These are phyloP conservation scores for Amphicarpaea edgeworthii DNA, from an alignment of 306 rosid genomes.

Conservation along the genomic window DNA sequence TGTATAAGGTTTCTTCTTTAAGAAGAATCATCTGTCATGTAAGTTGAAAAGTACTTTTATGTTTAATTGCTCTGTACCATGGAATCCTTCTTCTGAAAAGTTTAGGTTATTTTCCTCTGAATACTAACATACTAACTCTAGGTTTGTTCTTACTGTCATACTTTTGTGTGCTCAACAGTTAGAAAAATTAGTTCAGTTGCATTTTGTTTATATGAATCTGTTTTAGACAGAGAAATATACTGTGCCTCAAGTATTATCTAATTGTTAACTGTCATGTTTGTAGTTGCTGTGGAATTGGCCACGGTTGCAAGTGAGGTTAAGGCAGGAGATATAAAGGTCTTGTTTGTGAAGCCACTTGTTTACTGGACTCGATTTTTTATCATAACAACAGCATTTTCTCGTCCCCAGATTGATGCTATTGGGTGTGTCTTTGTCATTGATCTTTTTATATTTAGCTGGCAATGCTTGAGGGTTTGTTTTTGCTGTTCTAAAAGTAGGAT, in stretches of 20 bases:
- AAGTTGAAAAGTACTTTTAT: too few relatives aligned
- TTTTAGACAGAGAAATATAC: neutral
- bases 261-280: conserved; percentile 45
- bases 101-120: conserved; percentile 19
- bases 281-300: conserved; percentile 94
- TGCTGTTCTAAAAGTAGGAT: conserved; percentile 33
- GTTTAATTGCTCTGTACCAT: conserved; percentile 18
- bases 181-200: conserved; percentile 22
- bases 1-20: conserved; percentile 8
- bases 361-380: conserved; percentile 96
- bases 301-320: conserved; percentile 90
- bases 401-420: conserved; percentile 90
- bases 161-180: conserved; percentile 1
- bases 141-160: conserved; percentile 12
- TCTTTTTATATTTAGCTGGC: conserved; percentile 30
- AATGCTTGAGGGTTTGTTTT: conserved; percentile 21
- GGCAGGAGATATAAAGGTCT: conserved; percentile 89
- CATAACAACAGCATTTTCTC: conserved; percentile 93
- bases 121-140: neutral
- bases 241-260: neutral
- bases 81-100: conserved; percentile 25
- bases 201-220: conserved; percentile 22
- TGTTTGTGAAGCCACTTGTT: conserved; percentile 97
- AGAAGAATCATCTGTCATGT: conserved; percentile 7
- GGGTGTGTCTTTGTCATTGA: conserved; percentile 57